A percentile compares a stretch with the other conserved stretches of the same genome.
Conservation (phyloP, 2,329 filamentous ascomycete species). For the Fusarium buxicola region DNA sequence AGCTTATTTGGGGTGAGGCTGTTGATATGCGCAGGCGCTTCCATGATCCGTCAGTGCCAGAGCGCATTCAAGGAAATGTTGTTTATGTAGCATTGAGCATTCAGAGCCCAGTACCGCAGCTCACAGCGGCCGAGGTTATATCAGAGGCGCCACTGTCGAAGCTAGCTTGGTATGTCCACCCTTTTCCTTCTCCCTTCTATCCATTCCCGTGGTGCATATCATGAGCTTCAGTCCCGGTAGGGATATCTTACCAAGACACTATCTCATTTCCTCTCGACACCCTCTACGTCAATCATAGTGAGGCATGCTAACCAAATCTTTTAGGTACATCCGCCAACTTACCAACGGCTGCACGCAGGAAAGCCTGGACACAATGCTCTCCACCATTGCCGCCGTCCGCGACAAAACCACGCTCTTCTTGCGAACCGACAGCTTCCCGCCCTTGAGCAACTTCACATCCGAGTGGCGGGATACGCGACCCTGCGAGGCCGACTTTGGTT, state of each 20-base stretch:
- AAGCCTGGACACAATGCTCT: slow-evolving; percentile 43
- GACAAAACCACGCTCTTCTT: slow-evolving; percentile 52
- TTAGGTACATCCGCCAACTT: slow-evolving; percentile 50
- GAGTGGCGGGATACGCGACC: slow-evolving; percentile 34
- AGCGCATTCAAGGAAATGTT: neutral
- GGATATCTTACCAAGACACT: too few relatives aligned
- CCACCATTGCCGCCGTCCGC: slow-evolving; percentile 47
- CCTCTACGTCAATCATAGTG: neutral
- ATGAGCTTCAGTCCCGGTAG: too few relatives aligned
- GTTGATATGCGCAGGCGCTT: neutral
- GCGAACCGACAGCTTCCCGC: slow-evolving; percentile 51
- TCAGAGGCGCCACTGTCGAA: neutral
- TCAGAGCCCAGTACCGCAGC: neutral
- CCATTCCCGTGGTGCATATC: too few relatives aligned
- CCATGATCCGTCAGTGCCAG: neutral
- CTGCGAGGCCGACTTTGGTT: slow-evolving; percentile 50
- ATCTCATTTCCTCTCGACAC: too few relatives aligned
- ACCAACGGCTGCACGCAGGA: slow-evolving; percentile 51
- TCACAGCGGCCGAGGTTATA: neutral
- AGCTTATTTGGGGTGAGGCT: neutral
- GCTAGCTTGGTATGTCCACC: neutral
- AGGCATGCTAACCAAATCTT: neutral
- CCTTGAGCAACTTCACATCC: slow-evolving; percentile 49
- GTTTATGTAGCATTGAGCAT: neutral
- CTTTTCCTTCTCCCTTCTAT: too few relatives aligned